Conservation (phyloP, 2,329 filamentous ascomycete genomes). For the Cadophora gregata region DNA sequence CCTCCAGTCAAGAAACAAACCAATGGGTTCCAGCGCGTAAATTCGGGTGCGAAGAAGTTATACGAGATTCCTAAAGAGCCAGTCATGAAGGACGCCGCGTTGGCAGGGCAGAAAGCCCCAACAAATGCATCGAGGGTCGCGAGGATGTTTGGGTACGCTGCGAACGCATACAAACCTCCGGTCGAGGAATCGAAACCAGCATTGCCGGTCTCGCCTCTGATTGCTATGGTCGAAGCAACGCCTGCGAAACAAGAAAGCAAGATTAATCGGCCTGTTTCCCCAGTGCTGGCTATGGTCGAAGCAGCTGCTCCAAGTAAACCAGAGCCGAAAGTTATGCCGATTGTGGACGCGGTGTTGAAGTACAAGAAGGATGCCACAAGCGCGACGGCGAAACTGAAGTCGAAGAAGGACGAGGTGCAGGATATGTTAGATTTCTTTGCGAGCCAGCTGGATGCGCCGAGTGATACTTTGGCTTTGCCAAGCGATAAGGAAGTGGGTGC, state of each 20-base stretch:
- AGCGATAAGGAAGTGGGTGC: background rate
- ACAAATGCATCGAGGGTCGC: constrained; percentile 21
- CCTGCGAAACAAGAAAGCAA: background rate
- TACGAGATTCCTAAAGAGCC: constrained; percentile 20
- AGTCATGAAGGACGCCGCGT: background rate
- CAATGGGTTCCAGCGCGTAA: constrained; percentile 14
- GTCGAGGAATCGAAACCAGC: background rate
- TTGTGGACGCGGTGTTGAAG: constrained; percentile 8
- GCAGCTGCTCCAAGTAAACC: background rate
- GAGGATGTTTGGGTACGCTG: constrained; percentile 20
- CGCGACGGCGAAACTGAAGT: background rate
- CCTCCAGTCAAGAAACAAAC: background rate
- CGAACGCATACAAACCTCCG: background rate
- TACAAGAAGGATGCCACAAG: background rate
- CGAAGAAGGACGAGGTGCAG: constrained; percentile 2
- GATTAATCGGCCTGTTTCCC: background rate
- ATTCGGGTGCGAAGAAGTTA: constrained; percentile 19
- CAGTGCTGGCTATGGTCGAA: background rate
- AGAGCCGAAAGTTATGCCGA: constrained; percentile 5
- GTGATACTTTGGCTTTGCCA: background rate
- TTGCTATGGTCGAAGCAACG: background rate
- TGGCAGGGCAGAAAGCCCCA: background rate
- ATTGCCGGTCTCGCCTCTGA: background rate
- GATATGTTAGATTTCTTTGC: constrained; percentile 20
- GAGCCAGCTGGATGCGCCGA: constrained; percentile 12